phyloP scores from a whole-genome alignment of 768 basidiomycete species.

The Scleroderma citrinum region DNA sequence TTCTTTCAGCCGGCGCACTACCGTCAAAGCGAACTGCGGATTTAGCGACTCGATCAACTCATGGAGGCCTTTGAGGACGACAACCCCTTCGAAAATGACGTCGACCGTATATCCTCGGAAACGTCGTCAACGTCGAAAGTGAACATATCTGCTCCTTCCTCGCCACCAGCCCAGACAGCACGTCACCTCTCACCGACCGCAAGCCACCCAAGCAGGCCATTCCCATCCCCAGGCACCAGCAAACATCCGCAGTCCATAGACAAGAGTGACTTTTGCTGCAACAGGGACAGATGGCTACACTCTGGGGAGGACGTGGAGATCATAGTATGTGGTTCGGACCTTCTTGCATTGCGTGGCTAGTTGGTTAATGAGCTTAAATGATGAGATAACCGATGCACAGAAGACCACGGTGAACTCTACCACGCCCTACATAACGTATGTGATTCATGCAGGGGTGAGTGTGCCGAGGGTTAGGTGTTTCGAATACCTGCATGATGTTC shows the following conservation, averaged over 20 bases:
- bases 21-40: background rate
- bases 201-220: constrained; percentile 36
- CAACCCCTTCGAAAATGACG: constrained; percentile 56
- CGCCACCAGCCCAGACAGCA: constrained; percentile 42
- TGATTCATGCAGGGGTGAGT: constrained; percentile 82
- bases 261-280: constrained; percentile 78
- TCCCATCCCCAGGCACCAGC: constrained; percentile 54
- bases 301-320: constrained; percentile 81
- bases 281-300: constrained; percentile 70
- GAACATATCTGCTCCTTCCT: constrained; percentile 46
- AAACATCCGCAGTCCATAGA: constrained; percentile 44
- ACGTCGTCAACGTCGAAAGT: constrained; percentile 32
- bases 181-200: constrained; percentile 41
- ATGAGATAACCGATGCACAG: constrained; percentile 88
- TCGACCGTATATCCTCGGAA: constrained; percentile 30
- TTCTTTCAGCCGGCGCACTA: background rate
- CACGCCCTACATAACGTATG: constrained; percentile 91
- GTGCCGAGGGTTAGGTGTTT: constrained; percentile 3
- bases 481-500: constrained; percentile 8
- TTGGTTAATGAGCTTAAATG: constrained; percentile 9
- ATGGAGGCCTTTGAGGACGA: constrained; percentile 53
- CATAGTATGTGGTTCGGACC: constrained; percentile 41
- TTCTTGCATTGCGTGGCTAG: background rate
- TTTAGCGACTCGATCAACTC: background rate
- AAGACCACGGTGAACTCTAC: constrained; percentile 89